Evolutionary conservation across 768 basidiomycete genomes (phyloP), one percentile per base, ranked within the genome.

Genomic region (Sporobolomyces roseus): DNA sequence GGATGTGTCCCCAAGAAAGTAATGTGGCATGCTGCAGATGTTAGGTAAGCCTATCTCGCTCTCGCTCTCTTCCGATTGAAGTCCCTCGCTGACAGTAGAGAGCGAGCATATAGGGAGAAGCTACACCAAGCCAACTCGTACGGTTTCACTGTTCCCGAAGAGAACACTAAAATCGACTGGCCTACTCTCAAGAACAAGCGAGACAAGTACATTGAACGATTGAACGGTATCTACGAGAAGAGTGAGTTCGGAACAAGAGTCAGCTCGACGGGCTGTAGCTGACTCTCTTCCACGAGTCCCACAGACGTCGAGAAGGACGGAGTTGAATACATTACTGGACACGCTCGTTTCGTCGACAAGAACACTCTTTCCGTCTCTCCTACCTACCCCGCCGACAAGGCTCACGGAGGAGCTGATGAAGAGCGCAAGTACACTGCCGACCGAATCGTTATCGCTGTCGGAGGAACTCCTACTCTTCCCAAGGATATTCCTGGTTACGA

Each of bases 1-100:
- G 94, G 92, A 74, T 72, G 89, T 82, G 41, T 99, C 8, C 96
- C 96, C 21, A 99, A 99, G 81, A 99, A 96, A 91, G 87, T 99
- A 63, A 98, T 98, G 94, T 99, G 94, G 94, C 88, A 93, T 71
- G 91, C 91, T 46, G 89, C 90, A 32, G 91, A 93, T 79, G 25
- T 73, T 19, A 43, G 63, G 66, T 72, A 17, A 51, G 64, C 27
- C 25, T 36, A 46, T 14, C 25, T 25, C 27, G 4, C 21, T 46
- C 45, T 46, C 45, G 35, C 77, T 78, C 76, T 77, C 77, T 51
- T 78, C 79, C 65, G 76, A 77, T 52, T 6, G 12, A 4, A 41
- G 4, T 25, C 32, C 38, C 54, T n/a, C n/a, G n/a, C n/a, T n/a
- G n/a, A n/a, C n/a, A n/a, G n/a, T n/a, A n/a, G n/a, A n/a, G n/a